These are phyloP conservation scores for Exophiala dermatitidis DNA, from an alignment of 2,329 filamentous ascomycete genomes.

Conservation along the genomic window DNA sequence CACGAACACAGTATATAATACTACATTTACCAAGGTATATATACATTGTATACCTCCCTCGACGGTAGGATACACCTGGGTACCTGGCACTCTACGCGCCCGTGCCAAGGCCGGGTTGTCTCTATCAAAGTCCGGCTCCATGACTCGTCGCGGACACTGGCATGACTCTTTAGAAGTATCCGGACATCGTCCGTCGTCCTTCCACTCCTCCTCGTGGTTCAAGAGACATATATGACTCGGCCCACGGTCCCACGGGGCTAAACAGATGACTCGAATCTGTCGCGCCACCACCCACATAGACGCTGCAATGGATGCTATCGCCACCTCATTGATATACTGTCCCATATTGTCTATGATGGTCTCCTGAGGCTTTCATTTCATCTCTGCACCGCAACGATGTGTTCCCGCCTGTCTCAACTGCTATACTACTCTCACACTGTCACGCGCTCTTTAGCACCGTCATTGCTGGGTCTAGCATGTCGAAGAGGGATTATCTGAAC, in stretches of 20 bases:
- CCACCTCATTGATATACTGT: not conserved
- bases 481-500: conserved; percentile 12
- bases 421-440: conserved; percentile 46
- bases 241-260: not conserved
- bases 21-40: not conserved
- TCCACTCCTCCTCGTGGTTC: not conserved
- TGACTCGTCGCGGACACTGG: too few relatives aligned
- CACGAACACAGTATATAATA: not conserved
- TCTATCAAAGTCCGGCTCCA: not conserved
- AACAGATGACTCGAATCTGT: conserved; percentile 1
- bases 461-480: conserved; percentile 6
- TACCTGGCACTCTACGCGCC: too few relatives aligned
- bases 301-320: not conserved
- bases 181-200: not conserved
- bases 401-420: conserved; percentile 43
- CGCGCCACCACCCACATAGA: not conserved
- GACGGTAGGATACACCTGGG: too few relatives aligned
- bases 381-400: conserved; percentile 35
- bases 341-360: not conserved
- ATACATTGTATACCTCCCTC: not conserved
- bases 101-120: not conserved
- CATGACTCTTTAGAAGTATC: too few relatives aligned
- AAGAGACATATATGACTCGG: not conserved
- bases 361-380: not conserved
- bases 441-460: conserved; percentile 39